Base-by-base conservation (phyloP, 2,329 filamentous ascomycete species). In the Aureobasidium sp. region DNA sequence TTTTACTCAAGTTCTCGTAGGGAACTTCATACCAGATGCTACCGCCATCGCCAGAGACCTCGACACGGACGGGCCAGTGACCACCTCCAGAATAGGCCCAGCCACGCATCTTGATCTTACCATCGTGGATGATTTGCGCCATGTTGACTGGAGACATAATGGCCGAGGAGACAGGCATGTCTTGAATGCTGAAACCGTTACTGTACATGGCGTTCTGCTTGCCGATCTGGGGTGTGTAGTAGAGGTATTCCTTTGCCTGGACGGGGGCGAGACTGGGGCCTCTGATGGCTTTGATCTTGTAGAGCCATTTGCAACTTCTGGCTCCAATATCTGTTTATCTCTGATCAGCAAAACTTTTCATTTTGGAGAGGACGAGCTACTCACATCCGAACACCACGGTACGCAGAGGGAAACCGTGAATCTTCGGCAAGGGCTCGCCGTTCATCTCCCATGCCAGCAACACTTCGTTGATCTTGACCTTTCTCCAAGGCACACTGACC, bases 371-470 rank as follows among this genome's bases (percentile, higher is more conserved):
- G 9, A 26, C 4, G 24, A 1, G 10, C 3, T 1, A 43, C 57
- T 32, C 32, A 60, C 57, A 66, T 12, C 72, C 72, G 5, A 86
- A 77, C 0, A 88, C 85, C 0, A 89, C 79, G 0, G 80, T 77
- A 5, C 87, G 79, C 0, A 89, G 73, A 0, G 87, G 87, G 27
- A 78, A 85, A 0, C 87, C 87, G 64, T 89, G 87, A 63, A 88
- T 87, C 12, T 77, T 79, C 0, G 86, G 87, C 0, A 89, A 75
- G 0, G 79, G 78, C 64, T 87, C 76, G 5, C 82, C 86, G 65
- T 89, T 89, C 87, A 89, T 89, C 68, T 88, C 84, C 85, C 85
- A 89, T 0, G 83, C 84, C 0, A 89, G 77, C 55, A 89, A 76
- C 0, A 89, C 87, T 68, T 89, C 84, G 1, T 81, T 78, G 59